These are phyloP conservation scores for Lachancea sp. DNA, from an alignment of 805 yeast species.

Conservation along the genomic window DNA sequence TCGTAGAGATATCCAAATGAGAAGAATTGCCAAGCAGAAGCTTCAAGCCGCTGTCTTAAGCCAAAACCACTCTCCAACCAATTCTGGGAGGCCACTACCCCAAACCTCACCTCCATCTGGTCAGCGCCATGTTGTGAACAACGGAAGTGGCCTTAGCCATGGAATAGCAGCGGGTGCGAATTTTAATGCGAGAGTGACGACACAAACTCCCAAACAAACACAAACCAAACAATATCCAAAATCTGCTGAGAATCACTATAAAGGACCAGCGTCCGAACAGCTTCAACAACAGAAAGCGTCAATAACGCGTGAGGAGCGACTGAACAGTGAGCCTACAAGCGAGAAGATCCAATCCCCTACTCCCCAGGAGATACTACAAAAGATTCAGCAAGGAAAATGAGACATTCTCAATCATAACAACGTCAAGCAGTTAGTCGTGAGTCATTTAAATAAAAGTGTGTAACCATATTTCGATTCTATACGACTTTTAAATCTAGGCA, in stretches of 20 bases:
- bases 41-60: conserved; percentile 25
- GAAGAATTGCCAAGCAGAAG: conserved; percentile 29
- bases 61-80: conserved; percentile 14
- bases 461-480: conserved; percentile 1
- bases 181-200: conserved; percentile 7
- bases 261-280: conserved; percentile 19
- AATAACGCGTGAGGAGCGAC: not conserved
- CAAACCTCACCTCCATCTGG: conserved; percentile 16
- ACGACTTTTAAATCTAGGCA: not conserved
- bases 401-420: no score
- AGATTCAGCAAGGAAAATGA: conserved; percentile 28
- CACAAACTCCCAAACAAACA: conserved; percentile 14
- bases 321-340: conserved; percentile 9
- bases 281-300: conserved; percentile 18
- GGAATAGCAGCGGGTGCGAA: conserved; percentile 7
- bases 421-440: no score
- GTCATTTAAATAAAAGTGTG: no score
- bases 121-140: conserved; percentile 14
- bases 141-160: conserved; percentile 11
- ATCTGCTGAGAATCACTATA: conserved; percentile 30
- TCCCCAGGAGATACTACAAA: conserved; percentile 31
- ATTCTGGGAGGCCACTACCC: not conserved
- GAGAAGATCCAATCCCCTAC: conserved; percentile 28
- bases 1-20: conserved; percentile 49
- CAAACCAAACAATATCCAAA: conserved; percentile 18